Base-by-base conservation (phyloP, 75 land plant species). In the Chamaecyparis obtusa region DNA sequence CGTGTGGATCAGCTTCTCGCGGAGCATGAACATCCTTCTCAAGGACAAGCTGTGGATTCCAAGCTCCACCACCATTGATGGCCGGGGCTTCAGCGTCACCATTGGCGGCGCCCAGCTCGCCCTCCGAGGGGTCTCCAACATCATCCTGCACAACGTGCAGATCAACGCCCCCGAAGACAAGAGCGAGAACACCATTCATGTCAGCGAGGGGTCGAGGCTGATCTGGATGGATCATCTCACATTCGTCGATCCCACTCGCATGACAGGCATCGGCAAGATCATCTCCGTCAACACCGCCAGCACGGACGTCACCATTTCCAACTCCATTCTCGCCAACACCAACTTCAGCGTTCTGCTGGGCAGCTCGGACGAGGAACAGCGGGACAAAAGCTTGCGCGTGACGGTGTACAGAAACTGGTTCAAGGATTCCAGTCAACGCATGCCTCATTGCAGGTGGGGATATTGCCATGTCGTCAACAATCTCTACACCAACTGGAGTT, bases 371-470 rank as follows among this genome's bases (percentile, higher is more conserved):
- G 71, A 37, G 3, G 91, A 89, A 27, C 43, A 21, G 56, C 9
- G 74, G 48, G 92, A 91, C 71, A 51, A 30, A 56, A 56, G 79
- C 44, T 71, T 91, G 87, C 85, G 92, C 6, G 91, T 91, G 4
- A 90, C 92, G 9, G 87, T 91, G 54, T 91, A 76, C 85, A 35
- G 92, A 4, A 91, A 91, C 35, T 90, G 91, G 91, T 91, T 91
- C 46, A 57, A 90, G 85, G 43, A 87, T 43, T 91, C 92, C n/a
- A 86, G 46, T 55, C 91, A 91, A 71, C 71, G 91, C 33, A 89
- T 91, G 92, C 92, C 92, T 6, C 92, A 91, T 69, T 91, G 92
- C 91, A 85, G 93, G 78, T 92, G 93, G 93, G 93, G 93, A 21
- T 87, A 81, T 48, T 92, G 93, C 76, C 93, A 92, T 64, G 93